Conservation (phyloP, 75 land plant genomes). For the Pinus taeda region DNA sequence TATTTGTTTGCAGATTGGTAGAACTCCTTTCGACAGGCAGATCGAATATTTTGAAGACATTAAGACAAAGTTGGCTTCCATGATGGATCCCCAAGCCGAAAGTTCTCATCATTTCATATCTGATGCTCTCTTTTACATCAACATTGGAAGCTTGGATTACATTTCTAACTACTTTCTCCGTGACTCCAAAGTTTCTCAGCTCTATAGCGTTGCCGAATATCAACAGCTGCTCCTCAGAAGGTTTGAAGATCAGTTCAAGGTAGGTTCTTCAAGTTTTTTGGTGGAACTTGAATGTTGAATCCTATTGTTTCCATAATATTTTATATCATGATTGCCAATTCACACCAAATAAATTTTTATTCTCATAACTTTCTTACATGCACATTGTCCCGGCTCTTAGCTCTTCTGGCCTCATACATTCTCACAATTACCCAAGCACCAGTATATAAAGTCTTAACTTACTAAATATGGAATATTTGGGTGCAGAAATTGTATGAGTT, state of each 20-base stretch:
- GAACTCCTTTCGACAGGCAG: conserved; percentile 22
- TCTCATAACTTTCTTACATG: too few species aligned
- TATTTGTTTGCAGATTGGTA: conserved; percentile 17
- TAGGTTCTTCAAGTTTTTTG: background rate
- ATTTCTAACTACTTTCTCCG: background rate
- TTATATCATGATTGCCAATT: too few species aligned
- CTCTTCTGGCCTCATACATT: too few species aligned
- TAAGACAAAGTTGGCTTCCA: background rate
- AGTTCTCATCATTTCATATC: background rate
- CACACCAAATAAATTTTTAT: too few species aligned
- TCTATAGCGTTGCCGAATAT: background rate
- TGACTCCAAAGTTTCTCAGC: background rate
- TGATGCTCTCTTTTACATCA: conserved; percentile 6
- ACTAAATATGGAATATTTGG: background rate
- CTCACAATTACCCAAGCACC: too few species aligned
- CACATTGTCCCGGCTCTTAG: too few species aligned
- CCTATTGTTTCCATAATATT: too few species aligned
- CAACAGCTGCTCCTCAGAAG: background rate
- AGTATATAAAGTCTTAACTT: too few species aligned
- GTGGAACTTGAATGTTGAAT: too few species aligned
- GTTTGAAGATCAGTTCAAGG: conserved; percentile 2
- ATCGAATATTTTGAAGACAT: conserved; percentile 24
- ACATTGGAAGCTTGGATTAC: conserved; percentile 6
- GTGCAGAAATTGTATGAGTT: conserved; percentile 18
- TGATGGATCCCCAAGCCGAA: conserved; percentile 6